Evolutionary conservation across 768 basidiomycete species (phyloP), one percentile per base, ranked within the genome.

Genomic region (Suillus subluteus): DNA sequence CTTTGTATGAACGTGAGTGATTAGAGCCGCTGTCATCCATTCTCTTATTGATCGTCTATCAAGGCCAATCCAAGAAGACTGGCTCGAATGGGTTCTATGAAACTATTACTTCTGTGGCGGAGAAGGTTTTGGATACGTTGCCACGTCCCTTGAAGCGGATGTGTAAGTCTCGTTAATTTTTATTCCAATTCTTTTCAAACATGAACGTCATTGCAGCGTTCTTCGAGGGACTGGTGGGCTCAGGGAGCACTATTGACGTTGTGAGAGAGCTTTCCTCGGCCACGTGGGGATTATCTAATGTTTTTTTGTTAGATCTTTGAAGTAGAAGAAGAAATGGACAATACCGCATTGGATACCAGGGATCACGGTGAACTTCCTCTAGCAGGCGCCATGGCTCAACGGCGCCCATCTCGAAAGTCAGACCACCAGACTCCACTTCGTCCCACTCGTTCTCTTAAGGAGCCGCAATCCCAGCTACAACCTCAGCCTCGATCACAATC

Each of bases 211-310:
- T 40, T 13, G 11, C 41, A 96, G 94, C 88, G 26, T 81, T 95
- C 56, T 89, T 96, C 66, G 94, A 96, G 69, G 90, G 91, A 12
- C 76, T 95, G 16, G 87, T 83, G n/a, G 92, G 94, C 3, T 82
- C 87, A 2, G 88, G 83, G 66, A 81, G 84, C 4, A 91, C 93
- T 71, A 95, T 96, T 65, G 89, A 91, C 69, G 85, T 87, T 8
- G 92, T 94, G 73, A 23, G 87, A 63, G 41, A 21, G 16, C 64
- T 48, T 40, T 23, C n/a, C 43, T 32, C 41, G 52, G 65, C 26
- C 13, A 23, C 21, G 18, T 13, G 1, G 16, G n/a, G 15, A 0
- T 18, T 48, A 21, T 21, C 62, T 72, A 30, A 72, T 6, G 23
- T 9, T 62, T 21, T 23, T 15, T 52, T 46, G 21, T 46, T 64